A percentile compares a stretch with the other conserved stretches of the same genome.
Conservation (phyloP, 2,329 filamentous ascomycete genomes). For the Onygenales sp. region DNA sequence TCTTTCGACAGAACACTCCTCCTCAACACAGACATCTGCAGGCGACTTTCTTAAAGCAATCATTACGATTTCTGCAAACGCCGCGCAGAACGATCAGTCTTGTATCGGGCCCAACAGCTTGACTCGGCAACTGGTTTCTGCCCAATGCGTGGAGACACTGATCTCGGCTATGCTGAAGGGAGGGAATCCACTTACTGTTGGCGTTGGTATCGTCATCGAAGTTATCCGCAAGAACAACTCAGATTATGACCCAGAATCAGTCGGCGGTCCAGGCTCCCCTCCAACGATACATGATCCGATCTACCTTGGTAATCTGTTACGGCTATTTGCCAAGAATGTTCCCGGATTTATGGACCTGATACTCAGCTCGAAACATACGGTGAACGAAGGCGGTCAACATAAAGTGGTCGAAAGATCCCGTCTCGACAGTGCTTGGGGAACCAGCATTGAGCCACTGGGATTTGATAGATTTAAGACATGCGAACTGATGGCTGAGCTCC, state of each 20-base stretch:
- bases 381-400: conserved; percentile 44
- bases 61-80: conserved; percentile 97
- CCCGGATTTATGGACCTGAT: conserved; percentile 91
- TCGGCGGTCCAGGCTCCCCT: conserved; percentile 65
- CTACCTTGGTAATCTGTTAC: conserved; percentile 81
- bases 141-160: conserved; percentile 71
- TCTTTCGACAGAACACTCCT: conserved; percentile 72
- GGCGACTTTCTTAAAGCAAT: conserved; percentile 98
- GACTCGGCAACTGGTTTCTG: conserved; percentile 86
- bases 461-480: conserved; percentile 99
- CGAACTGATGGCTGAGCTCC: conserved; percentile 92
- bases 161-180: conserved; percentile 86
- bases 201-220: conserved; percentile 94
- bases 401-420: conserved; percentile 60
- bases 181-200: conserved; percentile 88
- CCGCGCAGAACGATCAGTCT: conserved; percentile 95
- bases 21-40: conserved; percentile 89
- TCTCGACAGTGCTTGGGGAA: conserved; percentile 79
- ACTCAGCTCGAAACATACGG: conserved; percentile 57
- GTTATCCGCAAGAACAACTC: conserved; percentile 99
- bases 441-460: conserved; percentile 83
- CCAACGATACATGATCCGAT: conserved; percentile 88
- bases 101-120: conserved; percentile 97
- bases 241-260: conserved; percentile 90
- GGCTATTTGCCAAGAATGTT: conserved; percentile 81